Conservation (phyloP, 345 rosid species). For the Linum lewisii region DNA sequence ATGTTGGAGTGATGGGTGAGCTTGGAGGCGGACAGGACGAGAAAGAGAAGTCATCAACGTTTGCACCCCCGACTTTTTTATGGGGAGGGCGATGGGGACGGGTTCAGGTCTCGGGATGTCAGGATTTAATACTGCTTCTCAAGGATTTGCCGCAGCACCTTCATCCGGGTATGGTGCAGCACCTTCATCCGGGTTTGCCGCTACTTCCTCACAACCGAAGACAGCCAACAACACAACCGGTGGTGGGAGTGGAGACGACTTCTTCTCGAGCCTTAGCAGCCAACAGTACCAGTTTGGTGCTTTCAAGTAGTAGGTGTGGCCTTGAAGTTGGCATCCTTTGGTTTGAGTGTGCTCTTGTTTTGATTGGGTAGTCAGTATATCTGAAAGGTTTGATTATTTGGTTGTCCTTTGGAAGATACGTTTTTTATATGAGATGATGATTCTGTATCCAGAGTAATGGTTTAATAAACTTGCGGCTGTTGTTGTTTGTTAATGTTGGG, state of each 20-base stretch:
- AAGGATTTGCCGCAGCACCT: not conserved
- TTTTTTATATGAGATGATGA: too few relatives aligned
- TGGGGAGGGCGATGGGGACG: constrained; percentile 89
- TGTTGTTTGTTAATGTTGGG: too few relatives aligned
- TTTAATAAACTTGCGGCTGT: too few relatives aligned
- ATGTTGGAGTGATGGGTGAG: constrained; percentile 73
- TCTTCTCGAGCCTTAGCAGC: constrained; percentile 56
- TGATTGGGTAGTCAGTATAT: too few relatives aligned
- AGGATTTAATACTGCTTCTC: constrained; percentile 61
- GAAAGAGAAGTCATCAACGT: constrained; percentile 51
- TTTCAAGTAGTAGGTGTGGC: constrained; percentile 38
- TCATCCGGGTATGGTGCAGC: not conserved
- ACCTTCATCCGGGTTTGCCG: not conserved
- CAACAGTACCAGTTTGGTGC: constrained; percentile 55
- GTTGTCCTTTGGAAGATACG: too few relatives aligned
- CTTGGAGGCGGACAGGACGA: constrained; percentile 47
- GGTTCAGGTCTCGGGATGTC: constrained; percentile 73
- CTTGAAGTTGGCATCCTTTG: too few relatives aligned
- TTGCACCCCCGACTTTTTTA: constrained; percentile 47
- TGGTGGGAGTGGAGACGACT: constrained; percentile 11
- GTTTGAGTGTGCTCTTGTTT: too few relatives aligned
- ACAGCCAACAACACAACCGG: not conserved
- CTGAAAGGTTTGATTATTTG: too few relatives aligned
- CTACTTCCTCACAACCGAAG: not conserved
- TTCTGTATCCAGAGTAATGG: too few relatives aligned